A percentile compares a stretch with the other conserved stretches of the same genome.
These are phyloP conservation scores for Aspergillus asperescens DNA, from an alignment of 495 filamentous ascomycete genomes.

Conservation along the genomic window DNA sequence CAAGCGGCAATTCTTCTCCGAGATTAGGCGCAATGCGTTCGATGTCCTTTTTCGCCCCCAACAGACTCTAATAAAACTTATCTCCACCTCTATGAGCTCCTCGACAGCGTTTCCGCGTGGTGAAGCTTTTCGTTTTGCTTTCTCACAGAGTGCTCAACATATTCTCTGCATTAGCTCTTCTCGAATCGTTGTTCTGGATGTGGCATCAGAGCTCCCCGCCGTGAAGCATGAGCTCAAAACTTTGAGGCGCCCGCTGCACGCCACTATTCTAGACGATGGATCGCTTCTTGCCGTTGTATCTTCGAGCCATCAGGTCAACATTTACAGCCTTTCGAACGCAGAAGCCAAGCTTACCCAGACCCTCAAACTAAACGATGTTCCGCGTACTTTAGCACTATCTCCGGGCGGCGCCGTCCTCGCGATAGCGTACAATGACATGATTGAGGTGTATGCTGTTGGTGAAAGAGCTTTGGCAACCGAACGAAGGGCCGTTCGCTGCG, in stretches of 20 bases:
- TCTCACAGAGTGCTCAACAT: constrained; percentile 67
- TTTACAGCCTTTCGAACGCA: constrained; percentile 62
- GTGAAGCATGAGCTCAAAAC: constrained; percentile 79
- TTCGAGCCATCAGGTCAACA: constrained; percentile 72
- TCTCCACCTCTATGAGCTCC: constrained; percentile 79
- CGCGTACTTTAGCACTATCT: constrained; percentile 71
- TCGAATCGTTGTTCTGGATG: constrained; percentile 72
- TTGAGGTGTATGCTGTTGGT: constrained; percentile 76
- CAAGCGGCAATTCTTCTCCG: constrained; percentile 60
- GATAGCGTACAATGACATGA: constrained; percentile 78
- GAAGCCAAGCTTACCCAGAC: constrained; percentile 62
- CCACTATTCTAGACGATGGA: constrained; percentile 76
- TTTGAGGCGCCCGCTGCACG: constrained; percentile 66
- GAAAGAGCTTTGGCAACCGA: constrained; percentile 58
- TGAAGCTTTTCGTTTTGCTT: constrained; percentile 78
- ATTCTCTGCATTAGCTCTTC: constrained; percentile 82
- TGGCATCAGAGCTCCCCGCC: constrained; percentile 48
- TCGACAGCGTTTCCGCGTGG: constrained; percentile 75
- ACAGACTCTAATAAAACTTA: constrained; percentile 64
- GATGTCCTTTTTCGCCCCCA: constrained; percentile 68
- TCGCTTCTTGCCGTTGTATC: constrained; percentile 72
- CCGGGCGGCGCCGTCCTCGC: constrained; percentile 77
- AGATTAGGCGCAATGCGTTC: constrained; percentile 75
- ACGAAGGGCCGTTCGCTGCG: constrained; percentile 74
- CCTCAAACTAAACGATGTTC: constrained; percentile 69